Conservation (phyloP, 2,329 filamentous ascomycete species). For the Ophiocordyceps camponoti-leonardi region DNA sequence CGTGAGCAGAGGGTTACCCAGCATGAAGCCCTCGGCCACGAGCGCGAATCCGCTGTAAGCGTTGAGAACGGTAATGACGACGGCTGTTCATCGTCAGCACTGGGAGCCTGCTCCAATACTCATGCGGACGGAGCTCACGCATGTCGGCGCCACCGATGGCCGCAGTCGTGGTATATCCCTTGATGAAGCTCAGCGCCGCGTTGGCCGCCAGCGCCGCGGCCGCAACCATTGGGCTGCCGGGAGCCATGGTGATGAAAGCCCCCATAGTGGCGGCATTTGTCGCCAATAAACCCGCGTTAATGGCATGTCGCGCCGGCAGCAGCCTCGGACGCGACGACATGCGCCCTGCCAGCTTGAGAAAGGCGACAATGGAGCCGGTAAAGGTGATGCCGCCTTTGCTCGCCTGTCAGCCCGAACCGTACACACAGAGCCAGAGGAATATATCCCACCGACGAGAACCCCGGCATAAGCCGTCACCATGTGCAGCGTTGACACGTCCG, state of each 20-base stretch:
- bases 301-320: slow-evolving; percentile 55
- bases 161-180: slow-evolving; percentile 75
- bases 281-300: slow-evolving; percentile 60
- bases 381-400: slow-evolving; percentile 59
- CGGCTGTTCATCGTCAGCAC: slow-evolving; percentile 24
- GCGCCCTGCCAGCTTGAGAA: slow-evolving; percentile 67
- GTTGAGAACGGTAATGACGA: slow-evolving; percentile 80
- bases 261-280: slow-evolving; percentile 72
- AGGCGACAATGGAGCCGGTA: slow-evolving; percentile 78
- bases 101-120: not conserved
- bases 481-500: slow-evolving; percentile 58
- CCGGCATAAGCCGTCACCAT: slow-evolving; percentile 76
- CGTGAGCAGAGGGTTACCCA: slow-evolving; percentile 71
- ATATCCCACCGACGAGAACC: slow-evolving; percentile 50
- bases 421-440: not conserved
- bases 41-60: slow-evolving; percentile 83
- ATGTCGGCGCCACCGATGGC: slow-evolving; percentile 90
- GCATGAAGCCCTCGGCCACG: slow-evolving; percentile 82
- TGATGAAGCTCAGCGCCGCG: slow-evolving; percentile 61
- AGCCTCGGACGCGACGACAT: slow-evolving; percentile 65
- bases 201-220: slow-evolving; percentile 64
- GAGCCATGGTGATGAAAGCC: slow-evolving; percentile 65
- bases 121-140: slow-evolving; percentile 27
- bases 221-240: slow-evolving; percentile 61
- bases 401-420: not conserved